A percentile compares a stretch with the other conserved stretches of the same genome.
Conservation (phyloP, 345 rosid genomes). For the Brassica incana region DNA sequence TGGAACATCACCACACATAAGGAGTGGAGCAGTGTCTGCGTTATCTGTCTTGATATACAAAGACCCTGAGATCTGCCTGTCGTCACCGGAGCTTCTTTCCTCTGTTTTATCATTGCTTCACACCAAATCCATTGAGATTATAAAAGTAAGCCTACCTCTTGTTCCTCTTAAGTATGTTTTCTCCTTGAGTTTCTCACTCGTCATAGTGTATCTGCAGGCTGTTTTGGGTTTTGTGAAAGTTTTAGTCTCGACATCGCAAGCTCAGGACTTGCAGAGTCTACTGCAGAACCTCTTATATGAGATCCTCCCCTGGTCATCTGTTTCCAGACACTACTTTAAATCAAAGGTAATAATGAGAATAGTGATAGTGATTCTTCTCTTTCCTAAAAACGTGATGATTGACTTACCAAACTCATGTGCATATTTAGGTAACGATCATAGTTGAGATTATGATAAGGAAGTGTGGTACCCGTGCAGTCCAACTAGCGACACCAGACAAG, state of each 20-base stretch:
- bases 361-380: conserved; percentile 7
- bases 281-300: conserved; percentile 53
- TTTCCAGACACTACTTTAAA: conserved; percentile 88
- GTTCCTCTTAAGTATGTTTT: background rate
- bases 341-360: conserved; percentile 53
- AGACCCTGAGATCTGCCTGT: conserved; percentile 60
- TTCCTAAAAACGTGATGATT: conserved; percentile 7
- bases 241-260: conserved; percentile 64
- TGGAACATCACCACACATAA: conserved; percentile 88
- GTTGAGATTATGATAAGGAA: conserved; percentile 82
- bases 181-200: conserved; percentile 15
- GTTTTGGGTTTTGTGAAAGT: conserved; percentile 90
- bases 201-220: conserved; percentile 51
- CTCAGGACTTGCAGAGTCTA: conserved; percentile 65
- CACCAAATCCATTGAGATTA: conserved; percentile 74
- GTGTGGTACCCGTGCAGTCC: conserved; percentile 76
- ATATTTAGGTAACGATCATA: conserved; percentile 69
- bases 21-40: conserved; percentile 94
- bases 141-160: conserved; percentile 52
- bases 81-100: conserved; percentile 68
- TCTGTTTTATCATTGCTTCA: conserved; percentile 81
- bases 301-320: conserved; percentile 78
- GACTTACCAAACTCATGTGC: background rate
- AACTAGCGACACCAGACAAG: conserved; percentile 64
- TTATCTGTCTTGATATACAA: conserved; percentile 72